Percentiles rank a stretch among this genome's conserved stretches.
Evolutionary conservation across 208 protist species (phyloP).

Genomic region (Acanthamoeba divionensis): DNA sequence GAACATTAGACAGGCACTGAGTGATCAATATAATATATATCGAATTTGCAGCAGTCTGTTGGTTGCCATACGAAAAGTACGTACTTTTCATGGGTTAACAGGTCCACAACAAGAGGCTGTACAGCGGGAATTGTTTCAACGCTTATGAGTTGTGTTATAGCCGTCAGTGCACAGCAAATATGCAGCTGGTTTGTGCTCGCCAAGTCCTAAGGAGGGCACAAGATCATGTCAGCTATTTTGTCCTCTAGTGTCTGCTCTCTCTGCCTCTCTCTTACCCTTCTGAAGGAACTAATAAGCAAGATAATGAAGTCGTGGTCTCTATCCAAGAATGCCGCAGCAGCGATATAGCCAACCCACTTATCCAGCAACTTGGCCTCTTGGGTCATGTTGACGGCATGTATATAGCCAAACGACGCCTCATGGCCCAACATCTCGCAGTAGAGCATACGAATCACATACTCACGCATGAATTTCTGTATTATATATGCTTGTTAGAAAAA

Average conservation of each 20-base stretch:
- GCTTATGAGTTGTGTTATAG: conserved; percentile 84
- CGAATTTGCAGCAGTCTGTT: too few species aligned
- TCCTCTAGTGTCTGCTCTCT: too few species aligned
- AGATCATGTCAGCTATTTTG: too few species aligned
- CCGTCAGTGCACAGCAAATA: conserved; percentile 87
- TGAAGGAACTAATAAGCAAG: conserved; percentile 92
- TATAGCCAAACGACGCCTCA: conserved; percentile 89
- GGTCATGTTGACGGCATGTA: conserved; percentile 94
- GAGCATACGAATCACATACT: conserved; percentile 79
- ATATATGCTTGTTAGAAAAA: neutral
- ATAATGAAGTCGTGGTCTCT: conserved; percentile 90
- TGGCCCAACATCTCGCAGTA: conserved; percentile 95
- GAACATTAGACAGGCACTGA: neutral
- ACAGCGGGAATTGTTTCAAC: conserved; percentile 88
- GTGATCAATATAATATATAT: too few species aligned
- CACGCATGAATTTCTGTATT: conserved; percentile 45
- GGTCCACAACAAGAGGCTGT: conserved; percentile 73
- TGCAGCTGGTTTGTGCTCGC: conserved; percentile 88
- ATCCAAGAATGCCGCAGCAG: conserved; percentile 84
- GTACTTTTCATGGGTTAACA: conserved; percentile 61
- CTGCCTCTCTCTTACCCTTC: conserved; percentile 57
- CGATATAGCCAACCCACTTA: conserved; percentile 86
- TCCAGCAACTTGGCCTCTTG: conserved; percentile 61
- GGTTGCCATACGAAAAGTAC: conserved; percentile 22
- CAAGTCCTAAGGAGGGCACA: too few species aligned